Evolutionary conservation across 192 early-diverging fungal species (phyloP).

Genomic region (Glomus cerebriforme): DNA sequence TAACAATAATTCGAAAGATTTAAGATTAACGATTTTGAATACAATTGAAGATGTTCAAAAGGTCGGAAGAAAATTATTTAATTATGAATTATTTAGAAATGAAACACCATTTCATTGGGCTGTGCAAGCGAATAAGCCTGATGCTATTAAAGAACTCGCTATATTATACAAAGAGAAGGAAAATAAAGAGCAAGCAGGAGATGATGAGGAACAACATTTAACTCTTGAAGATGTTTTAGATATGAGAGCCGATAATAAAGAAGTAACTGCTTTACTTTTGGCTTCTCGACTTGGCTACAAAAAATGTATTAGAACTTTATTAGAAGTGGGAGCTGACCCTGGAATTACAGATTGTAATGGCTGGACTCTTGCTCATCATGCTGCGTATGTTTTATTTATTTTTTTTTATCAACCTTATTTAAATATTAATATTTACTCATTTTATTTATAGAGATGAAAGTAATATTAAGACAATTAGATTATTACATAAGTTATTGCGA

Average conservation of each 20-base stretch:
- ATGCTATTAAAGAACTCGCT: not conserved
- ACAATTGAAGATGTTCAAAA: slow-evolving; percentile 1
- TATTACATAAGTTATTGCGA: not conserved
- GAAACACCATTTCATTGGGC: slow-evolving; percentile 29
- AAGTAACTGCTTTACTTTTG: not conserved
- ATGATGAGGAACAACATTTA: too few relatives aligned
- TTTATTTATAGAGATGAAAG: not conserved
- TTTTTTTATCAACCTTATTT: too few relatives aligned
- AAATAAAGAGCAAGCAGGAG: not conserved
- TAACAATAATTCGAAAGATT: not conserved
- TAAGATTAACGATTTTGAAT: not conserved
- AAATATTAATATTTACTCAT: too few relatives aligned
- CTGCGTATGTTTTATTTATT: not conserved
- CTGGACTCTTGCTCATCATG: slow-evolving; percentile 4
- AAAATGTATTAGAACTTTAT: not conserved
- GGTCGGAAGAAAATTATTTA: slow-evolving; percentile 2
- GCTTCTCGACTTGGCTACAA: not conserved
- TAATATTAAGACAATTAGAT: not conserved
- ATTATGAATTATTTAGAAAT: not conserved
- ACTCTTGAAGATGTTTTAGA: not conserved
- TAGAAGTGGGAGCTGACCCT: slow-evolving; percentile 22
- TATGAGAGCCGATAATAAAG: not conserved
- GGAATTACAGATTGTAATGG: not conserved
- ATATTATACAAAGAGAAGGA: not conserved
- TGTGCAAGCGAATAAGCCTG: not conserved